phyloP scores from a whole-genome alignment of 2,329 filamentous ascomycete species.

The Claviceps sp. region DNA sequence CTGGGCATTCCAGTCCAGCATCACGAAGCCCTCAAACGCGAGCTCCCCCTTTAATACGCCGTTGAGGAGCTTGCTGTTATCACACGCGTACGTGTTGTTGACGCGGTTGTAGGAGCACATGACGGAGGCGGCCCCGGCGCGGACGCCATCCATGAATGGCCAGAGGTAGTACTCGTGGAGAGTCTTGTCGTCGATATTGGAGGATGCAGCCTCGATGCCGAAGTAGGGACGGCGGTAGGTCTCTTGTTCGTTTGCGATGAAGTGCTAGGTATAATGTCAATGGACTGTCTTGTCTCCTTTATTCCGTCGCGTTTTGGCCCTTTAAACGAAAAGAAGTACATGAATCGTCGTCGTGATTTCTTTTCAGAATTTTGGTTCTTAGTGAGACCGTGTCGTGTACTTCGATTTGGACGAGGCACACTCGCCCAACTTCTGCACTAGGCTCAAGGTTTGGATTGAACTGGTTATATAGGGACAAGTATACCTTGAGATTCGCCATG shows the following conservation, averaged over 20 bases:
- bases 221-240: conserved; percentile 28
- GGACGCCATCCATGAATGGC: conserved; percentile 50
- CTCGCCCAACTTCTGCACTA: no score
- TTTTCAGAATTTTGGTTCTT: no score
- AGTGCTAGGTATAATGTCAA: conserved; percentile 25
- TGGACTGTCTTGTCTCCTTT: neutral
- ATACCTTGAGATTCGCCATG: conserved; percentile 57
- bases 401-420: no score
- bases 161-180: conserved; percentile 53
- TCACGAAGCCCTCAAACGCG: conserved; percentile 55
- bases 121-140: conserved; percentile 40
- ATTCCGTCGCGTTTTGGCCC: no score
- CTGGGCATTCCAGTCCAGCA: conserved; percentile 57
- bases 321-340: no score
- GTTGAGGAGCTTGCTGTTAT: conserved; percentile 58
- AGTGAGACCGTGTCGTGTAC: no score
- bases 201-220: conserved; percentile 37
- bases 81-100: conserved; percentile 62
- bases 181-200: conserved; percentile 52
- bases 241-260: conserved; percentile 50
- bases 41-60: conserved; percentile 50
- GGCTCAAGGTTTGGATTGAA: no score
- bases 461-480: neutral
- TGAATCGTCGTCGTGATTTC: no score
- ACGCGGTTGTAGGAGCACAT: conserved; percentile 62